Evolutionary conservation across 495 filamentous ascomycete species (phyloP), one percentile per base, ranked within the genome.

Genomic region (Hypoxylon trugodes): DNA sequence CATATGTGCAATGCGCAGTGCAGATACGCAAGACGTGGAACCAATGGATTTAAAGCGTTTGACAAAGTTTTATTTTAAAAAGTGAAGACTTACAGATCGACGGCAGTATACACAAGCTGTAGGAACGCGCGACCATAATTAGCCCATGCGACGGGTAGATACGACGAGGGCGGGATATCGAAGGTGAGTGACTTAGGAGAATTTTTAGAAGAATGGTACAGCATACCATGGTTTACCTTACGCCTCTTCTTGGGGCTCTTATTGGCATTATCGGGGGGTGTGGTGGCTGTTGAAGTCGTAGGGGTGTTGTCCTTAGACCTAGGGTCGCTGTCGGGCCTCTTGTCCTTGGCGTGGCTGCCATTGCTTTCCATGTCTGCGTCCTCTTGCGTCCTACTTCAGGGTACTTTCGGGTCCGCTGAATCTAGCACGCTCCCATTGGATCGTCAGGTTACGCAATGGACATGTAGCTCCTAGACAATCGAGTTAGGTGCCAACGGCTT

Each of bases 91-190:
- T 87, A 96, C 92, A 89, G 95, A 98, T 84, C 95, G 91, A 76
- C 96, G 91, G 83, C 95, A 99, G 81, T 98, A 99, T 72, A 98
- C 90, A 82, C 95, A 99, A 69, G 95, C 94, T 98, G 84, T 78
- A 75, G 72, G 70, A 73, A 79, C 74, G 76, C 72, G 79, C 66
- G 65, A 72, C 50, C 67, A 74, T 68, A 69, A 77, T 85, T 76
- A 81, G 79, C 77, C 68, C 66, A 61, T 54, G 62, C 45, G 50
- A 47, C 48, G 50, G 45, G 65, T 30, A 48, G 56, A 64, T 57
- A 48, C 61, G 69, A 72, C 52, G 47, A 68, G 12, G 57, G 53
- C 15, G 48, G 57, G 40, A 16, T 63, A 61, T n/a, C n/a, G n/a
- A 69, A 72, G 72, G 67, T 61, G 45, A 69, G 60, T 45, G 28